Evolutionary conservation across 2,329 filamentous ascomycete species (phyloP), one percentile per base, ranked within the genome.

Genomic region (Microdochium paspali): DNA sequence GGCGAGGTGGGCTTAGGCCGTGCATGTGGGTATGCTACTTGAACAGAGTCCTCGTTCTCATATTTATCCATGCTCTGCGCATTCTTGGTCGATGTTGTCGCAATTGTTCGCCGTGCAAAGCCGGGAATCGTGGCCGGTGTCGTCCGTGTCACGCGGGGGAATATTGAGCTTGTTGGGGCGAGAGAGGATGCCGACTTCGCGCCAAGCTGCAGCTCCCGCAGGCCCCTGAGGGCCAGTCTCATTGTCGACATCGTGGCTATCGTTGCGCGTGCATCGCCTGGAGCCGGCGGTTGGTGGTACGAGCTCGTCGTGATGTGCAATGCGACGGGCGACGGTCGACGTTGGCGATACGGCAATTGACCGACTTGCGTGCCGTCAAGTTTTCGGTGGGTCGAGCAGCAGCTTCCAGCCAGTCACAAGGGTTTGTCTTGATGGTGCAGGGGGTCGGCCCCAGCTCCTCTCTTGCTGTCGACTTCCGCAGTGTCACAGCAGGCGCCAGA

Each of bases 1-100:
- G 88, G 84, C 30, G 90, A 95, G 24, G 77, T 76, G 20, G 93
- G 93, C 30, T 96, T 72, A 21, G 94, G 73, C 54, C 93, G 87
- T 46, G 87, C 82, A 54, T 80, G 76, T 24, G 58, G 54, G 24
- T 67, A 5, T 7, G 18, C 35, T 5, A 40, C 18, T 20, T 40
- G 13, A 5, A n/a, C n/a, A n/a, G 12, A 3, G 10, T 40, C 15
- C 18, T n/a, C 20, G 3, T 12, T 18, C 13, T 21, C 35, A 21
- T 40, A 7, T 40, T 9, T 20, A 40, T 20, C 12, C n/a, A 7
- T n/a, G 18, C 12, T 24, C 46, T 45, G 43, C 51, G 50, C 49
- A 49, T 49, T 55, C 30, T 51, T 47, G 10, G 23, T 13, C 7
- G 50, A 26, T 12, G n/a, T 50, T 26, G 44, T 31, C 21, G 43